phyloP scores from a whole-genome alignment of 208 protist genomes.

The Trypanosoma brucei region DNA sequence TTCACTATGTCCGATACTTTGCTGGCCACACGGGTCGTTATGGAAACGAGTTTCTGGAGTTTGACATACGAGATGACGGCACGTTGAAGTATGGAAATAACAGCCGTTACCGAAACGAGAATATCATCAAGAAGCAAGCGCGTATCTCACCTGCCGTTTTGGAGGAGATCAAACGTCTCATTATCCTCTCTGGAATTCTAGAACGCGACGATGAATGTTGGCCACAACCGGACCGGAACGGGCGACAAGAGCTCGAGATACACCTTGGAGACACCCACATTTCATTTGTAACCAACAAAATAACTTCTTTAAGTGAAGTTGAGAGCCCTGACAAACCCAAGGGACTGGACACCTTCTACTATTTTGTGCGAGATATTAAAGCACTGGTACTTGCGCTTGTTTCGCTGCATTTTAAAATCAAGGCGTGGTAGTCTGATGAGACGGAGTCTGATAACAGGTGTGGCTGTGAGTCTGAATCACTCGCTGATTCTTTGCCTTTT shows the following conservation, averaged over 20 bases:
- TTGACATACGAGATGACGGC: constrained; percentile 74
- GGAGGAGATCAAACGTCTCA: constrained; percentile 67
- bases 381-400: constrained; percentile 75
- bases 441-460: neutral
- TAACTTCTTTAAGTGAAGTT: constrained; percentile 74
- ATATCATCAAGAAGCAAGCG: constrained; percentile 86
- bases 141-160: constrained; percentile 66
- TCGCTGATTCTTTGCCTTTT: no score
- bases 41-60: constrained; percentile 89
- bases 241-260: constrained; percentile 85
- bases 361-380: constrained; percentile 78
- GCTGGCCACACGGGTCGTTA: constrained; percentile 82
- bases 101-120: constrained; percentile 86
- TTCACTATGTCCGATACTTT: constrained; percentile 85
- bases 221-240: constrained; percentile 81
- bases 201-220: constrained; percentile 78
- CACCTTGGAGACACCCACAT: constrained; percentile 84
- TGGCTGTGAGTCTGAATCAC: neutral
- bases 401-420: constrained; percentile 87
- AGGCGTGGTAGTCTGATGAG: constrained; percentile 39
- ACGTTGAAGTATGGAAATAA: constrained; percentile 86
- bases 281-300: constrained; percentile 84
- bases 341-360: constrained; percentile 69
- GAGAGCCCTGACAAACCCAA: constrained; percentile 38
- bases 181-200: constrained; percentile 57